Percentiles rank a stretch among this genome's conserved stretches.
Evolutionary conservation across 306 rosid genomes (phyloP).

Genomic region (Corylus heterophylla): DNA sequence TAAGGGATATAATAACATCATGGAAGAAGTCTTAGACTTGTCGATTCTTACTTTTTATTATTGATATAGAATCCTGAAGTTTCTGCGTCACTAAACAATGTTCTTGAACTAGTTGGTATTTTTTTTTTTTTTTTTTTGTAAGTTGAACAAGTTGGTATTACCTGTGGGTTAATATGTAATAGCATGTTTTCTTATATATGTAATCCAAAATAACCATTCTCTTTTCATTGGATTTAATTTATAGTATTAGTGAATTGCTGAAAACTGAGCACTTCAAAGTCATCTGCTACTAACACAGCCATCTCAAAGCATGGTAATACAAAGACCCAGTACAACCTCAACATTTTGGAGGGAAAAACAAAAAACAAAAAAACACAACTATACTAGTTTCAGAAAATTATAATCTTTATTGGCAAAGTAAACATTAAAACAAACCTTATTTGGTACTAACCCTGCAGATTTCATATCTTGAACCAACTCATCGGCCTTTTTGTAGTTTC

Average conservation of each 20-base stretch:
- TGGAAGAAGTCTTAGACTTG: neutral
- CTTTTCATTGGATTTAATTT: neutral
- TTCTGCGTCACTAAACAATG: neutral
- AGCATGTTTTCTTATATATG: neutral
- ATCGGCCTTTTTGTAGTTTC: constrained; percentile 74
- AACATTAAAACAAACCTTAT: constrained; percentile 82
- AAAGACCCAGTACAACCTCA: neutral
- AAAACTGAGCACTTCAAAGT: neutral
- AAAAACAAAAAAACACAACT: neutral
- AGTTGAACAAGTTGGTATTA: neutral
- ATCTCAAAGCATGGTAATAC: neutral
- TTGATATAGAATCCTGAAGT: neutral
- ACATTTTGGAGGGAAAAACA: neutral
- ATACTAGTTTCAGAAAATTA: neutral
- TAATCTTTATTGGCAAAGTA: constrained; percentile 8
- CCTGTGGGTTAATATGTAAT: neutral
- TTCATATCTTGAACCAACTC: constrained; percentile 67
- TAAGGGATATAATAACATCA: neutral
- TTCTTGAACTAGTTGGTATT: no score
- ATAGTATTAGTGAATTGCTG: constrained; percentile 1
- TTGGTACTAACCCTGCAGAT: constrained; percentile 85
- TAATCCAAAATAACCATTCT: neutral
- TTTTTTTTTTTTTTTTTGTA: no score
- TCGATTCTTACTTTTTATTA: neutral
- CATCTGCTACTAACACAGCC: neutral